phyloP scores from a whole-genome alignment of 805 yeast species.

The Starmerella floricola region DNA sequence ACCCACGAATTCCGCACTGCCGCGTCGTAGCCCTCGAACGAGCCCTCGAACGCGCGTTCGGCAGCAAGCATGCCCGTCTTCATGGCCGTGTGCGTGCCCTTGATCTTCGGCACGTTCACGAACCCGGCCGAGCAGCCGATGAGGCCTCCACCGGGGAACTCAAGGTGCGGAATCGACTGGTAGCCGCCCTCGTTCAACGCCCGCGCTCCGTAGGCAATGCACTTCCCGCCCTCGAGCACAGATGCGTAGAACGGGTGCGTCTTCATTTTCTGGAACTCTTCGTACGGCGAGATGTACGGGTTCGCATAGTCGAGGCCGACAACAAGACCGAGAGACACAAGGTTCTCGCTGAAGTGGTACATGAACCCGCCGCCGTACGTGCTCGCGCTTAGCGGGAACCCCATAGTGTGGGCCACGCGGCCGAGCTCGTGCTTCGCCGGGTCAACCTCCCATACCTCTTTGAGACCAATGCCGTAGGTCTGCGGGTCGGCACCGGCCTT shows the following conservation, averaged over 20 bases:
- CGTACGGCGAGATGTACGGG: constrained; percentile 91
- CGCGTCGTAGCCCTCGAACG: constrained; percentile 48
- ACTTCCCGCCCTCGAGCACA: constrained; percentile 76
- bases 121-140: constrained; percentile 97
- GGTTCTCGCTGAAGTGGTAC: constrained; percentile 90
- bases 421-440: constrained; percentile 75
- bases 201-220: constrained; percentile 88
- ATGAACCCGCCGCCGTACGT: constrained; percentile 95
- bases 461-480: constrained; percentile 90
- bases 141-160: constrained; percentile 92
- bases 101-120: constrained; percentile 92
- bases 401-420: constrained; percentile 73
- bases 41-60: constrained; percentile 42
- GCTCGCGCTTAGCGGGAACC: constrained; percentile 63
- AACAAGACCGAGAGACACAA: constrained; percentile 88
- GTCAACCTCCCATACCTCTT: constrained; percentile 92
- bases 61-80: constrained; percentile 94
- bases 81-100: constrained; percentile 97
- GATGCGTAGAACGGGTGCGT: constrained; percentile 72
- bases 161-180: constrained; percentile 80
- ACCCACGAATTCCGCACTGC: constrained; percentile 73
- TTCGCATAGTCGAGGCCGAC: constrained; percentile 88
- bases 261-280: constrained; percentile 91
- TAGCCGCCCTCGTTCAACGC: constrained; percentile 95
- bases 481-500: constrained; percentile 45